These are phyloP conservation scores for Terana coerulea DNA, from an alignment of 768 basidiomycete species.

Conservation along the genomic window DNA sequence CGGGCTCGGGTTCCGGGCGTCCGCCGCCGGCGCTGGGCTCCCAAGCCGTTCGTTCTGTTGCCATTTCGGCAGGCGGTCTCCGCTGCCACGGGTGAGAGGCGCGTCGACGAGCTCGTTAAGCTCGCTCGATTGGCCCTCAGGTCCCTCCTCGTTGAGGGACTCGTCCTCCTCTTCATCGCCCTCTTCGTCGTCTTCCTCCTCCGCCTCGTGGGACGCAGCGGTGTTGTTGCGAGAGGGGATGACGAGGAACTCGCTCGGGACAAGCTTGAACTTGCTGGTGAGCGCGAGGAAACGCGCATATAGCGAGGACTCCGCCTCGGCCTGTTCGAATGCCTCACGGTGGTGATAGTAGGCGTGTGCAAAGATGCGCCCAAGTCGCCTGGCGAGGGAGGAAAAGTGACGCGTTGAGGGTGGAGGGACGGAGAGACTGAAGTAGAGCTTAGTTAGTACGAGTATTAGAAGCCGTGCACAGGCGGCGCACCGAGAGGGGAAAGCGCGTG, in stretches of 20 bases:
- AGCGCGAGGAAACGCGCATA: slow-evolving; percentile 89
- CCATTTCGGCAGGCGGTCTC: slow-evolving; percentile 7
- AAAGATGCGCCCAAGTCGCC: slow-evolving; percentile 91
- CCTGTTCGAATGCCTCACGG: slow-evolving; percentile 85
- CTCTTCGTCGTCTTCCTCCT: slow-evolving; percentile 17
- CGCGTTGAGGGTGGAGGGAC: slow-evolving; percentile 78
- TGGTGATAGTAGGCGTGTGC: slow-evolving; percentile 96
- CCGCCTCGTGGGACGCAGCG: slow-evolving; percentile 28
- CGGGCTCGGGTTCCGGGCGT: slow-evolving; percentile 9
- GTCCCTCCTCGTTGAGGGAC: not conserved
- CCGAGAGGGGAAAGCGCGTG: slow-evolving; percentile 90
- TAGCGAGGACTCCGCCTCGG: slow-evolving; percentile 85
- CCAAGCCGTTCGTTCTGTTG: not conserved
- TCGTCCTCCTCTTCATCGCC: slow-evolving; percentile 22
- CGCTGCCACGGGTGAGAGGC: not conserved
- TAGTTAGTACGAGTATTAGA: slow-evolving; percentile 13
- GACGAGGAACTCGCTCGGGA: slow-evolving; percentile 79
- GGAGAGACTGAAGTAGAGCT: slow-evolving; percentile 50
- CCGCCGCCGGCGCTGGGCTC: slow-evolving; percentile 11
- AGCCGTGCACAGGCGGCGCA: slow-evolving; percentile 27
- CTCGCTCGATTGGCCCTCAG: not conserved
- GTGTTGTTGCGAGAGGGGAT: slow-evolving; percentile 50
- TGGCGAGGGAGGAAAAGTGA: slow-evolving; percentile 88
- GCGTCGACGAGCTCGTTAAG: not conserved
- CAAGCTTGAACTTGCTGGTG: slow-evolving; percentile 74